Evolutionary conservation across 495 filamentous ascomycete genomes (phyloP), one percentile per base, ranked within the genome.

Genomic region (Glutinoglossum americanum): DNA sequence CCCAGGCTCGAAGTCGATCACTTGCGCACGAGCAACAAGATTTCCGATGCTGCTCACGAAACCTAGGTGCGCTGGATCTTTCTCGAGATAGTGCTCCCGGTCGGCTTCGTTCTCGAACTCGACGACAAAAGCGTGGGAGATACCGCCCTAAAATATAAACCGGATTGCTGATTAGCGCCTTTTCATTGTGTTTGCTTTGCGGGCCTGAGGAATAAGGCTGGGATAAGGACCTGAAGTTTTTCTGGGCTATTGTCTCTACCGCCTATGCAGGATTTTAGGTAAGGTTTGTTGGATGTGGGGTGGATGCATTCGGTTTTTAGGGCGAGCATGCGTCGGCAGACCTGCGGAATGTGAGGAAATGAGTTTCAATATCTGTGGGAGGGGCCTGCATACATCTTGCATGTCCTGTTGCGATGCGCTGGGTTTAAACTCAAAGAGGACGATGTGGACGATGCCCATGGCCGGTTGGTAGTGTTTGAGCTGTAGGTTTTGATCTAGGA

Each of bases 211-310:
- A 33, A 11, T 39, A 15, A 57, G 51, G 35, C 7, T n/a, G 51
- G 56, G 41, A 33, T 21, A 58, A 56, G 56, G 70, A 86, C 83
- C 66, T 82, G 76, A 13, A 74, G 66, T 5, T 77, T 81, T 66
- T 87, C 83, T 0, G 68, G 67, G 0, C 80, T 84, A 63, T 80
- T 83, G 60, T 87, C 77, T 54, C 64, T 66, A 0, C 84, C 83
- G 1, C 80, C 83, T 0, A 71, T 76, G 4, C 72, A 62, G 0
- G 76, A 70, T 49, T 71, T 70, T 61, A 88, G 78, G 62, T 86
- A 87, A 0, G 73, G 74, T 27, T 69, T 65, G 19, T 75, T 61
- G 3, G 74, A 68, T n/a, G 59, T 54, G 4, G 72, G 73, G 54
- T 75, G 70, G 23, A 76, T 17, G 30, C 74, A 77, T 25, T 61